Base-by-base conservation (phyloP, 2,329 filamentous ascomycete genomes). In the Calonectria pseudoreteaudii region DNA sequence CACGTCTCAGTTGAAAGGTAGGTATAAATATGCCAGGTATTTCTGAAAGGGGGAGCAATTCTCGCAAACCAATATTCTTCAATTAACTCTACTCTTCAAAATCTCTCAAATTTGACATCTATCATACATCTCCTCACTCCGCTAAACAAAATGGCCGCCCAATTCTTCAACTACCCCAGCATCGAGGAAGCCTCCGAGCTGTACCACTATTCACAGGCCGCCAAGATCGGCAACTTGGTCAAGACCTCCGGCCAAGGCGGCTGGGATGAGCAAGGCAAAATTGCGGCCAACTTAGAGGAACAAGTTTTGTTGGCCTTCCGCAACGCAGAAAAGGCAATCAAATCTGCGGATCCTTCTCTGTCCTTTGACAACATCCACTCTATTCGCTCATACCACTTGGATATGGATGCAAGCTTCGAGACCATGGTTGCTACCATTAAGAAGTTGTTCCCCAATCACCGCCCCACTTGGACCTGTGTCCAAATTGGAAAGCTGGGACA, bases 141-240 rank as follows among this genome's bases (percentile, higher is more conserved):
- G n/a, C 28, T 10, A n/a, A 16, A 18, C 38, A 65, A 65, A 65
- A 65, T 65, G 60, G 20, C 60, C 10, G 18, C 60, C 26, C 74
- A 71, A 49, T 75, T 71, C 52, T 74, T 66, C 68, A 75, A 71
- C 41, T 75, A 75, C 36, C 62, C 68, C n/a, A 68, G 71, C 34
- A 74, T 68, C 2, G 74, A 75, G 34, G 28, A 38, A 20, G 71
- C 69, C n/a, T 41, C 68, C 13, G 34, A 18, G 3, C 30, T 71
- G 1, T 75, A 74, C n/a, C 74, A 75, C 44, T 75, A 71, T 41
- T 75, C 71, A 16, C 74, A 75, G 62, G 68, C 71, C 16, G 71
- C 71, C 36, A 75, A 74, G 30, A 49, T 71, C 28, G 71, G 71
- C 7, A 74, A 75, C 20, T 14, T 69, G 7, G 71, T 75, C 31